phyloP scores from a whole-genome alignment of 169 alveolate genomes.

The Plasmodium falciparum region DNA sequence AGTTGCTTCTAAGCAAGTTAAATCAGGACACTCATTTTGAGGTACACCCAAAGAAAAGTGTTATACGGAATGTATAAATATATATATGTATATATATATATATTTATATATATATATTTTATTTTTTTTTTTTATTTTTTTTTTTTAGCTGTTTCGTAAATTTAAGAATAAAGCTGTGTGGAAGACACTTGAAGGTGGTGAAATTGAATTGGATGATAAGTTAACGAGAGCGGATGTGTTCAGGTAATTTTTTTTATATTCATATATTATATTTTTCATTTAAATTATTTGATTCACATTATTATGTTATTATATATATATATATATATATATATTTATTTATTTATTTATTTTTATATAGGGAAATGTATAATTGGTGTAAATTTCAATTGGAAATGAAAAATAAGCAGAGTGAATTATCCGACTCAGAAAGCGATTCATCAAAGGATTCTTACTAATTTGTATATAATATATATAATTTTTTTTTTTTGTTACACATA shows the following conservation, averaged over 20 bases:
- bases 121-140: neutral
- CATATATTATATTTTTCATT: neutral
- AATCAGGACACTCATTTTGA: constrained; percentile 65
- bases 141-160: constrained; percentile 78
- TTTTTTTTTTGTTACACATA: neutral
- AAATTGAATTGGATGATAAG: constrained; percentile 85
- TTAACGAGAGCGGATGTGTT: constrained; percentile 84
- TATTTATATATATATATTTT: constrained; percentile 15
- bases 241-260: constrained; percentile 74
- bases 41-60: constrained; percentile 39
- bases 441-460: constrained; percentile 64
- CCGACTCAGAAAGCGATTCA: constrained; percentile 64
- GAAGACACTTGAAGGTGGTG: constrained; percentile 86
- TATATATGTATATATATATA: neutral
- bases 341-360: neutral
- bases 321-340: constrained; percentile 11
- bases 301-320: neutral
- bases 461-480: neutral
- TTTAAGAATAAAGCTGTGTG: constrained; percentile 86
- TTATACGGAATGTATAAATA: neutral
- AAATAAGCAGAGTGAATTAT: constrained; percentile 33
- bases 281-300: neutral
- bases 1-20: constrained; percentile 40
- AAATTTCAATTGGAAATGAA: constrained; percentile 42
- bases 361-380: constrained; percentile 77